Base-by-base conservation (phyloP, 2,329 filamentous ascomycete species). In the Ophiostoma australiae region DNA sequence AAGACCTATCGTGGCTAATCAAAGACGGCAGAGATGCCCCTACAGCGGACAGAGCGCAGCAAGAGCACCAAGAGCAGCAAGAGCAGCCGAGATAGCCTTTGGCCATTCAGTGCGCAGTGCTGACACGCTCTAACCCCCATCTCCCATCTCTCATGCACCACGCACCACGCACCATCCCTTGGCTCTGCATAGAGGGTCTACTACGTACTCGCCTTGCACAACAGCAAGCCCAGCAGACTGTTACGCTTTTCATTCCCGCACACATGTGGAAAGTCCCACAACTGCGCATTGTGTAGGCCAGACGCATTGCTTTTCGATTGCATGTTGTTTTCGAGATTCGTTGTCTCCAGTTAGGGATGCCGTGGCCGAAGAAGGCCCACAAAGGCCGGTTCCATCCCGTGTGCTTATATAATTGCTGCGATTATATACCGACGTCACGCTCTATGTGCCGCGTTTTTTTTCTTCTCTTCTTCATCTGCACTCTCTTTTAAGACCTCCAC, bases 251-350 rank as follows among this genome's bases (percentile, higher is more conserved):
- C 27, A 8, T 63, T 63, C n/a, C 27, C 23, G n/a, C n/a, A n/a
- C 52, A 58, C 31, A 31, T 15, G 27, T 63, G 6, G 11, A 2
- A 2, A 55, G 58, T 63, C 17, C 27, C 58, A 63, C 58, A 33
- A 33, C 58, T 2, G 58, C 58, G 27, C 58, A 33, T 17, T 63
- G 27, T 63, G 58, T 63, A 63, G 11, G 58, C 58, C 23, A 13
- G 15, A 31, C 17, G 27, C 58, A 10, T 17, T 33, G 11, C 33
- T 63, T 63, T 33, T 63, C 58, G 58, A 63, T 63, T 63, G 58
- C 58, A 33, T 63, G 15, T 33, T 33, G 58, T 63, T 33, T 31
- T 63, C 23, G 58, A 63, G 58, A 63, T 63, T 61, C 55, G 23
- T 17, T 31, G 55, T 61, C 27, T 61, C 27, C 27, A 31, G 55